phyloP scores from a whole-genome alignment of 176 grass and related monocot genomes.

The Oryza australiensis region DNA sequence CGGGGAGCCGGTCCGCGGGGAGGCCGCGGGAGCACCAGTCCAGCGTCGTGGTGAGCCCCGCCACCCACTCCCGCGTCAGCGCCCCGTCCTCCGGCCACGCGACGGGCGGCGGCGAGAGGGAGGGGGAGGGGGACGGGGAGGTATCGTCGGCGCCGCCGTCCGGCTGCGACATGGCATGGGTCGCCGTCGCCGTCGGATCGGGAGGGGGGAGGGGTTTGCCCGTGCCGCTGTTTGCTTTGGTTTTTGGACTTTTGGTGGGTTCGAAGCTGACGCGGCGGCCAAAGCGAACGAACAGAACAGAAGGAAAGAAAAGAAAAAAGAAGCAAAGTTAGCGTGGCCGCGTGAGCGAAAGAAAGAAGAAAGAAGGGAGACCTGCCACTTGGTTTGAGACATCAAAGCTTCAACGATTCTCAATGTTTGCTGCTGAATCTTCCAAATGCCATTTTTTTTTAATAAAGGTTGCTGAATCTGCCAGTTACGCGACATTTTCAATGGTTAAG shows the following conservation, averaged over 20 bases:
- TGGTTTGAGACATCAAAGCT: not conserved
- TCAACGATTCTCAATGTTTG: not conserved
- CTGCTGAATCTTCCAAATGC: not conserved
- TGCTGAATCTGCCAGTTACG: too few species aligned
- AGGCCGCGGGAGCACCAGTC: constrained; percentile 83
- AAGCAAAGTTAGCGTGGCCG: not conserved
- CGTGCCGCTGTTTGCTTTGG: constrained; percentile 21
- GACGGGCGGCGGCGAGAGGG: constrained; percentile 33
- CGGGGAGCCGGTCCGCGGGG: constrained; percentile 57
- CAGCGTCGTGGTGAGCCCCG: constrained; percentile 43
- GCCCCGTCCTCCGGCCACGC: constrained; percentile 63
- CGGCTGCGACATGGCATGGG: constrained; percentile 43
- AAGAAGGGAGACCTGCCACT: not conserved
- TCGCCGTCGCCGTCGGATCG: not conserved
- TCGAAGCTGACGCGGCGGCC: constrained; percentile 5
- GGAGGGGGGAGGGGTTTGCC: not conserved
- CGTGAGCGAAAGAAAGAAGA: not conserved
- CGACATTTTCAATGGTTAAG: too few species aligned
- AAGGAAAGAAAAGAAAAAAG: not conserved
- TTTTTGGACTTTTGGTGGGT: too few species aligned
- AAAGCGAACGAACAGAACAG: not conserved
- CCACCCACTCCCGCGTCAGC: constrained; percentile 71
- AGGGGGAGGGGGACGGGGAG: not conserved
- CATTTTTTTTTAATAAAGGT: too few species aligned
- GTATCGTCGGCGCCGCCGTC: constrained; percentile 4